phyloP scores from a whole-genome alignment of 371 early-diverging fungal species.

The Mortierella sp. region DNA sequence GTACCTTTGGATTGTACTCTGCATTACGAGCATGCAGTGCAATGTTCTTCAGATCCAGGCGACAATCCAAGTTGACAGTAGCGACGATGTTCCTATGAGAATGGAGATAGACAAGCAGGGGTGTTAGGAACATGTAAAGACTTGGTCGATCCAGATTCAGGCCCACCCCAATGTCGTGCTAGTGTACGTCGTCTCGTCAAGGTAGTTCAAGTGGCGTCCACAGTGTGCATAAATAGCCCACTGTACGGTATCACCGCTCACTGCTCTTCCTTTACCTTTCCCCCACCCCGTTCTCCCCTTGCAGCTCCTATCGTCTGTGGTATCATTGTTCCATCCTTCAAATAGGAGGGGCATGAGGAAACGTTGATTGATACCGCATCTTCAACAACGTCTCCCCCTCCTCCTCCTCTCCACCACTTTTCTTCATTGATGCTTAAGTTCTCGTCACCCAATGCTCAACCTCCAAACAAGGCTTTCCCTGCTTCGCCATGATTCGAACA shows the following conservation, averaged over 20 bases:
- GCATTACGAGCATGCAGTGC: constrained; percentile 99
- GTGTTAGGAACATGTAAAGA: neutral
- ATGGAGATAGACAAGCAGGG: neutral
- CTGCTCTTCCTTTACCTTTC: neutral
- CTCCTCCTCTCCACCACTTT: neutral
- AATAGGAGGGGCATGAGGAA: too few relatives aligned
- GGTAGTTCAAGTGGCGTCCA: neutral
- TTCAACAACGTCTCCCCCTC: constrained; percentile 1
- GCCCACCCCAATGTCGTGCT: too few relatives aligned
- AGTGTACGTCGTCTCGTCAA: too few relatives aligned
- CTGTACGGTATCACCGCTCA: neutral
- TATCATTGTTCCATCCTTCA: too few relatives aligned
- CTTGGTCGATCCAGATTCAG: constrained; percentile 5
- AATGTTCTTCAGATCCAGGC: constrained; percentile 99
- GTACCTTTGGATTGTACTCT: constrained; percentile 99
- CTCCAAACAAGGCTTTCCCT: too few relatives aligned
- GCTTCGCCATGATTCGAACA: too few relatives aligned
- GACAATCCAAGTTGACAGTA: constrained; percentile 99
- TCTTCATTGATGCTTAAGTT: too few relatives aligned
- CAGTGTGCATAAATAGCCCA: constrained; percentile 8
- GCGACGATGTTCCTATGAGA: constrained; percentile 96
- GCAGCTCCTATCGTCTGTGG: neutral
- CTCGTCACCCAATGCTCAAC: too few relatives aligned
- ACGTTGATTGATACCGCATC: neutral
- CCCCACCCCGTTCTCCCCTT: constrained; percentile 1